Base-by-base conservation (phyloP, 2,329 filamentous ascomycete species). In the Colletotrichum lupini region DNA sequence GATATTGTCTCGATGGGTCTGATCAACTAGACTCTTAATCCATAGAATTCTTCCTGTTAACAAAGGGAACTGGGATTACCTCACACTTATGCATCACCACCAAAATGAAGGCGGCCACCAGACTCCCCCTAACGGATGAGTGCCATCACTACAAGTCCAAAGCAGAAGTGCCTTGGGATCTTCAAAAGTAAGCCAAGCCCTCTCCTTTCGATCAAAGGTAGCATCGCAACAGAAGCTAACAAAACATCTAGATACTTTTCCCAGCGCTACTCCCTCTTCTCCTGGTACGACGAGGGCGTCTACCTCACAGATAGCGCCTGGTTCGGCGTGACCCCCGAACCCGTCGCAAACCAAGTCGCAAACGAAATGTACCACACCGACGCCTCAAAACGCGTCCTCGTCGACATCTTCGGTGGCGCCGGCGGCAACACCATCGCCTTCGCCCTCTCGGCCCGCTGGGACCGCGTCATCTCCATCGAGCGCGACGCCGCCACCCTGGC, bases 371-470 rank as follows among this genome's bases (percentile, higher is more conserved):
- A 88, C 19, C 84, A 87, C 70, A 86, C 87, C 57, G 85, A 87
- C 28, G 85, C 89, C 30, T 67, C 78, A 32, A 93, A 92, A 76
- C 90, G 86, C 11, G 89, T 92, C 46, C 85, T 99, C 49, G 91
- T 99, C 72, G 97, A 99, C 82, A 90, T 93, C 58, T 99, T 99
- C 83, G 94, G 92, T 32, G 97, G 97, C 56, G 95, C 94, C 1
- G 97, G 97, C 49, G 97, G 95, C 67, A 99, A 99, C 81, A 91
- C 93, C 28, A 98, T 99, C 77, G 95, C 95, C n/a, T 97, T 99
- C 77, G 96, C 97, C 22, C 88, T 92, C 11, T 94, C 92, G 0
- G 91, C 89, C 24, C 90, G 92, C 75, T 99, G 95, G 93, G 89
- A 92, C 64, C 92, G 91, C 75, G 90, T 99, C 75, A 95, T 98